Conservation (phyloP, 306 rosid species). For the Boehmeria nivea region DNA sequence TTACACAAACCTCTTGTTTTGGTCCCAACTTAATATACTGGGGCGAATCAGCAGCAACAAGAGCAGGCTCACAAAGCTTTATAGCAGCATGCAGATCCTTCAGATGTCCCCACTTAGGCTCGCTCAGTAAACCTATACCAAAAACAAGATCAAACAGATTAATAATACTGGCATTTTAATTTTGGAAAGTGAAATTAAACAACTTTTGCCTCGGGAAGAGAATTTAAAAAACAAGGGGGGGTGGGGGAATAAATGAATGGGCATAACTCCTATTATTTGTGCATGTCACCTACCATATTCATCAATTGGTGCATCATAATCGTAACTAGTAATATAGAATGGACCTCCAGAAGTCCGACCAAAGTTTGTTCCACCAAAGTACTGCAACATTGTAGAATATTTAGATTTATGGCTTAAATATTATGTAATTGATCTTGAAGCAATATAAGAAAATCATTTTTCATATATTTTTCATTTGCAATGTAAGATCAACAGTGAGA, state of each 20-base stretch:
- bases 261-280: conserved; percentile 2
- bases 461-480: neutral
- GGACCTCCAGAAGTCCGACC: conserved; percentile 98
- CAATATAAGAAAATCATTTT: neutral
- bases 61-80: conserved; percentile 91
- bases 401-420: conserved; percentile 3
- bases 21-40: conserved; percentile 76
- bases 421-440: conserved; percentile 1
- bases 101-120: conserved; percentile 98
- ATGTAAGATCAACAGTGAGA: neutral
- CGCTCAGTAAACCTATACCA: conserved; percentile 63
- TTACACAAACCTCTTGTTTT: conserved; percentile 77
- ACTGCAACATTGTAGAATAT: conserved; percentile 48
- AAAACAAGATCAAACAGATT: neutral
- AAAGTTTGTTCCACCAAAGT: conserved; percentile 96
- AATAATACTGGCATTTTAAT: neutral
- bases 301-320: conserved; percentile 96
- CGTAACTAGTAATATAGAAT: conserved; percentile 88
- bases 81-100: conserved; percentile 89
- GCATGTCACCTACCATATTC: conserved; percentile 66
- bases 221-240: no score
- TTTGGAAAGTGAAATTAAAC: no score
- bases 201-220: no score
- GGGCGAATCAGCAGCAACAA: conserved; percentile 72
- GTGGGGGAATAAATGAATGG: no score